Evolutionary conservation across 495 filamentous ascomycete species (phyloP).

Genomic region (Tuber melanosporum): DNA sequence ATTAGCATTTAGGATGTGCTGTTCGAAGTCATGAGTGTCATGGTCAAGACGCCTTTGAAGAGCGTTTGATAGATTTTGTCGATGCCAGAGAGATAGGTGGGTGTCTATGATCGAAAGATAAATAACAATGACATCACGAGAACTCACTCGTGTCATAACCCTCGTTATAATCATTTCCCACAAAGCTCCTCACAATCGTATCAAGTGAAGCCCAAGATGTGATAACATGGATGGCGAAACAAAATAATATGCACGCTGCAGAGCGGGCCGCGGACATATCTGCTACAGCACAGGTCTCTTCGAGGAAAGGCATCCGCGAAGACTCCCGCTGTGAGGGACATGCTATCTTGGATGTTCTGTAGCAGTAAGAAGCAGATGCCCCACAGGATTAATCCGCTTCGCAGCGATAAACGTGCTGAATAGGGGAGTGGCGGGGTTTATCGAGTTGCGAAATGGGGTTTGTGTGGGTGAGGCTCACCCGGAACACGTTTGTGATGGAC

Average conservation of each 20-base stretch:
- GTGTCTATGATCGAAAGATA: neutral
- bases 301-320: neutral
- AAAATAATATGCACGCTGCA: neutral
- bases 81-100: neutral
- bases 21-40: constrained; percentile 60
- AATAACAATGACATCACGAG: neutral
- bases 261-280: neutral
- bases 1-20: constrained; percentile 47
- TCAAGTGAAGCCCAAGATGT: neutral
- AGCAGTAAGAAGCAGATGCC: neutral
- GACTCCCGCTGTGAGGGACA: neutral
- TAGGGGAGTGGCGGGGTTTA: neutral
- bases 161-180: neutral
- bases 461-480: neutral
- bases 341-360: neutral
- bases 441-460: neutral
- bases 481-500: neutral
- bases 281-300: neutral
- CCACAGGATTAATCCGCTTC: neutral
- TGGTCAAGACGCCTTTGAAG: constrained; percentile 51
- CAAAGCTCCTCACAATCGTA: neutral
- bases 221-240: neutral
- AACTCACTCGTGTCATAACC: neutral
- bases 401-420: neutral
- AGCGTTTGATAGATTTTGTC: neutral